Conservation (phyloP, 1,284 basidiomycete species). For the Jaminaea rosea region DNA sequence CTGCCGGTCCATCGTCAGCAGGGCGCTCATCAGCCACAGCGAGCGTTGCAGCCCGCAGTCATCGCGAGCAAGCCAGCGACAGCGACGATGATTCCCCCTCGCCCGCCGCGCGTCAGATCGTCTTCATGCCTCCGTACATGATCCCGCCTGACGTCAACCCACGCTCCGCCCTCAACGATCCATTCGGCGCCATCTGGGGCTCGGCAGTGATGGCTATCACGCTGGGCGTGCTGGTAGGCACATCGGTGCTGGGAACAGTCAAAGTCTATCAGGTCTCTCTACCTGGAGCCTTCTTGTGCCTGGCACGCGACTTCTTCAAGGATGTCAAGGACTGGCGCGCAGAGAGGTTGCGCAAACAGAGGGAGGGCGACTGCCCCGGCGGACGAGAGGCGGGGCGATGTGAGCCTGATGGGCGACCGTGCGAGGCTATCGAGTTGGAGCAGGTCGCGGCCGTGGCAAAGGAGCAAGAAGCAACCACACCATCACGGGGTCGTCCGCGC, state of each 20-base stretch:
- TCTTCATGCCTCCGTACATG: constrained; percentile 49
- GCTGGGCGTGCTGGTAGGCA: constrained; percentile 56
- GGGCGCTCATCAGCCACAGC: too few species aligned
- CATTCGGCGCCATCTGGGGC: constrained; percentile 53
- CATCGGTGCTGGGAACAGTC: constrained; percentile 53
- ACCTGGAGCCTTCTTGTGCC: constrained; percentile 71
- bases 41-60: not conserved
- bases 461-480: too few species aligned
- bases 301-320: constrained; percentile 63
- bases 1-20: too few species aligned
- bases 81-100: not conserved
- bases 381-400: too few species aligned
- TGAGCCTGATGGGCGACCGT: too few species aligned
- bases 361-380: constrained; percentile 2
- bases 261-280: constrained; percentile 64
- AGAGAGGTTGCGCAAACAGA: constrained; percentile 14
- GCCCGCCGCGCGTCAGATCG: constrained; percentile 1
- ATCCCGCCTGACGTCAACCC: constrained; percentile 51
- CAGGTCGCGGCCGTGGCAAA: too few species aligned
- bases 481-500: too few species aligned
- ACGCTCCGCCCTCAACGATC: constrained; percentile 52
- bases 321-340: constrained; percentile 45
- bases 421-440: too few species aligned
- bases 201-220: constrained; percentile 53
- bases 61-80: not conserved